phyloP scores from a whole-genome alignment of 1,284 basidiomycete species.

The Earliella scabrosa region DNA sequence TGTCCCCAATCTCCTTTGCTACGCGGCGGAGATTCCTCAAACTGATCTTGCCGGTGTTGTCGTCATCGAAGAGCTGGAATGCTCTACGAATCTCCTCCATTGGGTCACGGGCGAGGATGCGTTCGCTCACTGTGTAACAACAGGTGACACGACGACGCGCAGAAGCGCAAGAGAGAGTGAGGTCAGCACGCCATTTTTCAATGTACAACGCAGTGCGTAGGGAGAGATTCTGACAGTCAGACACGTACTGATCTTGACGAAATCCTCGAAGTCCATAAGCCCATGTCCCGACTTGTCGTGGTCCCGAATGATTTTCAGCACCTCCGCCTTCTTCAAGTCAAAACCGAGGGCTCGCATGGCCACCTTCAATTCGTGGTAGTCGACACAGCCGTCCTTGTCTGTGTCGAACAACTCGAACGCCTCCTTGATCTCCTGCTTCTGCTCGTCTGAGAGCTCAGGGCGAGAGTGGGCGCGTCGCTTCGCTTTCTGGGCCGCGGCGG shows the following conservation, averaged over 20 bases:
- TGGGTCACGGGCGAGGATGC: slow-evolving; percentile 92
- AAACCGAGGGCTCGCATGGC: slow-evolving; percentile 98
- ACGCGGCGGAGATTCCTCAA: slow-evolving; percentile 91
- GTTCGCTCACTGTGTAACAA: slow-evolving; percentile 81
- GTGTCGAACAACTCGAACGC: slow-evolving; percentile 99
- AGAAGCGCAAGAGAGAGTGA: background rate
- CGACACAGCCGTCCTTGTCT: slow-evolving; percentile 96
- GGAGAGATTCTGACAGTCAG: too few relatives aligned
- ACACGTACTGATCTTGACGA: slow-evolving; percentile 93
- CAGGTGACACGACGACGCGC: slow-evolving; percentile 14
- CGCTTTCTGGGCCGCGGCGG: slow-evolving; percentile 72
- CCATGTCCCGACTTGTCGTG: slow-evolving; percentile 90
- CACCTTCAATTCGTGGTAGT: slow-evolving; percentile 99
- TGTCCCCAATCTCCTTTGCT: slow-evolving; percentile 96
- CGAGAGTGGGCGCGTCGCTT: slow-evolving; percentile 72
- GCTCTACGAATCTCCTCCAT: slow-evolving; percentile 96
- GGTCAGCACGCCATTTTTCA: background rate
- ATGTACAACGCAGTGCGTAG: background rate
- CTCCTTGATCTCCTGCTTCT: slow-evolving; percentile 97
- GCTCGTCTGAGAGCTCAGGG: slow-evolving; percentile 90
- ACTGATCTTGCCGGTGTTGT: slow-evolving; percentile 93
- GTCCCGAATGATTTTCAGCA: slow-evolving; percentile 92
- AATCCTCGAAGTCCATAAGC: slow-evolving; percentile 95
- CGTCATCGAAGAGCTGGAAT: slow-evolving; percentile 97
- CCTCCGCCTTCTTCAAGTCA: slow-evolving; percentile 98